A percentile compares a stretch with the other conserved stretches of the same genome.
These are phyloP conservation scores for Trichothecium roseum DNA, from an alignment of 2,329 filamentous ascomycete species.

Conservation along the genomic window DNA sequence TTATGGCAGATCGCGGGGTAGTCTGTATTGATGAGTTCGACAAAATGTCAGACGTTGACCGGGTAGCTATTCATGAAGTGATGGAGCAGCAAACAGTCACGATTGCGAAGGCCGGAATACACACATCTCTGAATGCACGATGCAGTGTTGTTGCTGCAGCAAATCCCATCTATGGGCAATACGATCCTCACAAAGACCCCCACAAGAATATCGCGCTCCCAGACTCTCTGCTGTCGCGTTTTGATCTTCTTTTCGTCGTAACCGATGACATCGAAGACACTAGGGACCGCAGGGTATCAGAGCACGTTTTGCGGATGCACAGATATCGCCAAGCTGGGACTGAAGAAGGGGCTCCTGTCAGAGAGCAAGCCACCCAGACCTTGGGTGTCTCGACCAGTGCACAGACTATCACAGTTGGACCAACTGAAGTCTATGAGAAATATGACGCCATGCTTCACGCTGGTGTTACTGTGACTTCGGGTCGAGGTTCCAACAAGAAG, in stretches of 20 bases:
- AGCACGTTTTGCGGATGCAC: constrained; percentile 96
- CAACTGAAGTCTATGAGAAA: constrained; percentile 90
- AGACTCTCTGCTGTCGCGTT: constrained; percentile 93
- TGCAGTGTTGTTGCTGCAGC: constrained; percentile 95
- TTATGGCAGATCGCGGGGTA: constrained; percentile 90
- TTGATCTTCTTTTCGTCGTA: constrained; percentile 94
- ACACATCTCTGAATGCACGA: constrained; percentile 91
- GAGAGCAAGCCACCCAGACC: constrained; percentile 75
- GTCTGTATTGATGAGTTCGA: constrained; percentile 99
- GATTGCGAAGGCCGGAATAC: constrained; percentile 96
- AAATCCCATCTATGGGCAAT: constrained; percentile 96
- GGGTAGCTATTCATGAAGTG: constrained; percentile 98
- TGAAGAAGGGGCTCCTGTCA: constrained; percentile 88
- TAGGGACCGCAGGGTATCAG: constrained; percentile 80
- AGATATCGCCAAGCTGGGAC: constrained; percentile 84
- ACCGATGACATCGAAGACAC: constrained; percentile 97
- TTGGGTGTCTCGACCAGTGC: constrained; percentile 80
- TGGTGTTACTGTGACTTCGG: constrained; percentile 68
- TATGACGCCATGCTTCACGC: constrained; percentile 94
- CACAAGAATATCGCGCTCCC: constrained; percentile 97
- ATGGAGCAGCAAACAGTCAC: constrained; percentile 99
- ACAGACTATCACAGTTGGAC: constrained; percentile 59
- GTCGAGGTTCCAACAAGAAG: constrained; percentile 63
- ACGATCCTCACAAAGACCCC: constrained; percentile 96
- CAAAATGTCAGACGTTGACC: constrained; percentile 98